Base-by-base conservation (phyloP, 192 early-diverging fungal species). In the Gamsiella multidivaricata region DNA sequence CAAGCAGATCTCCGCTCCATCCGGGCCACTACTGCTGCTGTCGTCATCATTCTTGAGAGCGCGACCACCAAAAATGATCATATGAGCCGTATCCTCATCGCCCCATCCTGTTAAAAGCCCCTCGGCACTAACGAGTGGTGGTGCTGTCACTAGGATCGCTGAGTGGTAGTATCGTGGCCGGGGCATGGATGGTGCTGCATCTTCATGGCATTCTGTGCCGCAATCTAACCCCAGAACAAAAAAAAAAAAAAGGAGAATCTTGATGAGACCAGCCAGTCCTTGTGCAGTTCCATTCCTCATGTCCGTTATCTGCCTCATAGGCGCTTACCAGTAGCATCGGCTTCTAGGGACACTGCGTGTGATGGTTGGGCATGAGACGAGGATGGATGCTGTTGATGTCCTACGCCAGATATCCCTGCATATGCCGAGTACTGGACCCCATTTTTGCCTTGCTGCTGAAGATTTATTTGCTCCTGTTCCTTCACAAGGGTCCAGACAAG, bases 1-100 rank as follows among this genome's bases (percentile, higher is more conserved):
- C 32, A 93, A 80, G 31, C 88, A 83, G 42, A 69, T 63, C 36
- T 81, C 65, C 12, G 45, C 32, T n/a, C 36, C n/a, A 39, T 37
- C 29, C 10, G 6, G 18, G 11, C 6, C 23, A 32, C 23, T 23
- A 15, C 23, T 54, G 61, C 83, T 70, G 53, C 88, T 84, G 50
- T 80, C n/a, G 50, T 73, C 59, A 54, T 79, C 70, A 69, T 73
- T 51, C 56, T 83, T 61, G 82, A 86, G 74, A 11, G 88, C 82
- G 81, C 90, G 90, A 5, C 91, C 91, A 37, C 91, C 91, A 85
- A 90, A 91, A 26, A 91, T 82, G 3, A 93, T 61, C 56, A 93
- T 59, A 52, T 84, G 82, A 17, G 84, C 85, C 37, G 73, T 52
- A 55, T 85, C 83, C 36, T 85, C 86, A 9, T 83, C 85, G 31